phyloP scores from a whole-genome alignment of 768 basidiomycete genomes.

The Kwoniella sp. region DNA sequence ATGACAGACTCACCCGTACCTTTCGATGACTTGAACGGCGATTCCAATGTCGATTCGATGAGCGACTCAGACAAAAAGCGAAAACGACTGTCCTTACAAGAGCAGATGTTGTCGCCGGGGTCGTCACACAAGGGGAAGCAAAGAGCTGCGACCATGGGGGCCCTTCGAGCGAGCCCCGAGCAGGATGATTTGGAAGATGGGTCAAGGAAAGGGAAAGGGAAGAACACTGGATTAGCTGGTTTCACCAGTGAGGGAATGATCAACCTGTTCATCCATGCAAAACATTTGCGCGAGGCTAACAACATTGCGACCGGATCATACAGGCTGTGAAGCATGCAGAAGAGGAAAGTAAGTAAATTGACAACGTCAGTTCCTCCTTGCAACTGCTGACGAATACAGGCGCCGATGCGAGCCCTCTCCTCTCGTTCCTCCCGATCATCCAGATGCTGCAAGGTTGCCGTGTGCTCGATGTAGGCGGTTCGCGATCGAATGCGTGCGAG shows the following conservation, averaged over 20 bases:
- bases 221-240: conserved; percentile 10
- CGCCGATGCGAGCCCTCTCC: conserved; percentile 49
- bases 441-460: conserved; percentile 43
- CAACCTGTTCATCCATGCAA: background rate
- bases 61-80: conserved; percentile 11
- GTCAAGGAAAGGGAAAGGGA: conserved; percentile 10
- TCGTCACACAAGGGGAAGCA: conserved; percentile 17
- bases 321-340: conserved; percentile 48
- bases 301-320: conserved; percentile 7
- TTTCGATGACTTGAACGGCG: background rate
- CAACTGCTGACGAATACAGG: conserved; percentile 9
- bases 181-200: conserved; percentile 16
- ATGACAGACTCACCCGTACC: background rate
- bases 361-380: background rate
- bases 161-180: conserved; percentile 13
- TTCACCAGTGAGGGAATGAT: conserved; percentile 11
- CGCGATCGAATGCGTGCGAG: conserved; percentile 42
- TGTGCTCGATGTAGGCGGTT: conserved; percentile 48
- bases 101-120: background rate
- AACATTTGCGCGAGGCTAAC: background rate
- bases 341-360: conserved; percentile 41
- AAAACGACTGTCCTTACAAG: conserved; percentile 17
- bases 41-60: conserved; percentile 7
- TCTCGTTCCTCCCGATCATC: conserved; percentile 43
- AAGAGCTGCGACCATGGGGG: conserved; percentile 8